Conservation (phyloP, 495 filamentous ascomycete genomes). For the Penicillium simplicissimum region DNA sequence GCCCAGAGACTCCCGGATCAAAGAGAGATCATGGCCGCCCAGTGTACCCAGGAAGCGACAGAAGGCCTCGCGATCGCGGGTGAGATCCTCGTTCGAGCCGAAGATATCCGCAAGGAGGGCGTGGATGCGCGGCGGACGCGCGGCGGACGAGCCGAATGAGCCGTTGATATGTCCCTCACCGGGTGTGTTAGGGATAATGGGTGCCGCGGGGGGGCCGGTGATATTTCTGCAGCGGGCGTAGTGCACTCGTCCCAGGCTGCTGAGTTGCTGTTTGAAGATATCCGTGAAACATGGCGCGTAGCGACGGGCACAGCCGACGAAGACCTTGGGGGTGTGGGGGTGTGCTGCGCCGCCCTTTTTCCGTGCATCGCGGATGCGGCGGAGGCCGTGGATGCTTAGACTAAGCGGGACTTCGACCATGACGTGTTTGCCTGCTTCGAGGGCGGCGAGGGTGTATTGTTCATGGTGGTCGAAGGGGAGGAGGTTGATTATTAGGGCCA, state of each 20-base stretch:
- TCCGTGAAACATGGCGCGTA: conserved; percentile 53
- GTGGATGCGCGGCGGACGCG: conserved; percentile 10
- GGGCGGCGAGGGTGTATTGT: conserved; percentile 47
- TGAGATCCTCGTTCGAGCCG: conserved; percentile 32
- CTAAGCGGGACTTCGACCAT: conserved; percentile 58
- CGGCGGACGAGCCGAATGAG: background rate
- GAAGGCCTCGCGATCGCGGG: conserved; percentile 32
- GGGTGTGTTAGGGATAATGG: background rate
- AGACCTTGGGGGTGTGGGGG: conserved; percentile 36
- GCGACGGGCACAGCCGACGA: conserved; percentile 57
- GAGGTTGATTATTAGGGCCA: conserved; percentile 55
- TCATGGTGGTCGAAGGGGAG: conserved; percentile 54
- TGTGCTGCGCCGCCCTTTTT: conserved; percentile 16
- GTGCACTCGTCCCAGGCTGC: conserved; percentile 43
- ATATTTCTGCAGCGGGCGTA: conserved; percentile 59
- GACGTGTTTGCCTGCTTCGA: conserved; percentile 52
- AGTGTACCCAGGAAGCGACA: conserved; percentile 48
- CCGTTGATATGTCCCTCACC: background rate
- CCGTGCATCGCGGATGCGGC: conserved; percentile 43
- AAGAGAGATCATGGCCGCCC: conserved; percentile 56
- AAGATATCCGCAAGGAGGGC: conserved; percentile 35
- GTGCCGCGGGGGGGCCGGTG: conserved; percentile 38
- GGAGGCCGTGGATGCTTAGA: conserved; percentile 40
- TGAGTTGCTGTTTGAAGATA: conserved; percentile 50
- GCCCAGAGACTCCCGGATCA: conserved; percentile 58